Evolutionary conservation across 2,329 filamentous ascomycete genomes (phyloP), one percentile per base, ranked within the genome.

Genomic region (Nothophaeocryptopus gaeumannii): DNA sequence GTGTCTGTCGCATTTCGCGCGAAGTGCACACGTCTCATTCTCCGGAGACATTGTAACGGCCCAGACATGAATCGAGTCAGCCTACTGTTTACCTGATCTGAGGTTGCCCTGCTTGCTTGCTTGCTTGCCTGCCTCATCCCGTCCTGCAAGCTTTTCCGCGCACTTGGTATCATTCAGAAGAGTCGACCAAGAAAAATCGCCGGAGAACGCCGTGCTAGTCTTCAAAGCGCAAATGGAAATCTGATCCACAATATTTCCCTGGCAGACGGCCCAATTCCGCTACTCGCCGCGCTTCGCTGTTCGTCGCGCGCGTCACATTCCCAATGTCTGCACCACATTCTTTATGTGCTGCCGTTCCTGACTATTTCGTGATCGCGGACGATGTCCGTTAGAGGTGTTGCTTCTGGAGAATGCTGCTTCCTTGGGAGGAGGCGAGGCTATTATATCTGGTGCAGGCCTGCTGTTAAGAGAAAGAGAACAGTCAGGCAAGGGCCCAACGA

Each of bases 281-380:
- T 26, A 26, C 20, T 26, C 20, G 20, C 20, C 20, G 20, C 20
- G 20, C 20, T 26, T 26, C 20, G 7, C 20, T 26, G 20, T 26
- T 26, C 20, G 20, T 26, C 20, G 20, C 20, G 20, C 20, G 20
- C 20, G 10, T 51, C 31, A 51, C 51, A 47, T 44, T 16, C 52
- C 52, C 11, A 55, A 34, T 26, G 48, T 36, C 29, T 52, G 48
- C 5, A 55, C 45, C 32, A 51, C 45, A 26, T 51, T 55, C 29
- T 51, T 34, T 15, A 55, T 45, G 12, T 49, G 20, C 20, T 26
- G 48, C 30, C 48, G 16, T 42, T 55, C 52, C 39, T 47, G 37
- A 39, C 48, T 51, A 26, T 49, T 32, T 20, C 39, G 48, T 42
- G 52, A 51, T 36, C 46, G 20, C 4, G 20, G 20, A 26, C 20